phyloP scores from a whole-genome alignment of 179 eudicot species.

The Amaranthus tricolor region DNA sequence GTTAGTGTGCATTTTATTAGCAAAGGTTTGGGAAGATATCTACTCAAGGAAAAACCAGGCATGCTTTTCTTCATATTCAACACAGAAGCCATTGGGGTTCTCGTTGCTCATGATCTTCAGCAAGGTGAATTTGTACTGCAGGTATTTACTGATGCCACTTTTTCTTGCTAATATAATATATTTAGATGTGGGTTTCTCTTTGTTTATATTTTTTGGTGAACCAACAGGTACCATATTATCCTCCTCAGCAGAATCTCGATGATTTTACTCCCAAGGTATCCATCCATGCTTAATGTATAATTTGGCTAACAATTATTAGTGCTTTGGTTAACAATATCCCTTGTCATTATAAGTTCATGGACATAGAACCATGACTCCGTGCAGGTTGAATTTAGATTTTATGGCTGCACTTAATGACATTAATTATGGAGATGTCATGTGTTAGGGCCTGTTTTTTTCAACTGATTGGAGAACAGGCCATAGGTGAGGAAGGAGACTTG shows the following conservation, averaged over 20 bases:
- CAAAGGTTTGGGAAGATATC: conserved; percentile 64
- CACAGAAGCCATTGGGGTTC: conserved; percentile 88
- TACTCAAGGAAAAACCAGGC: conserved; percentile 80
- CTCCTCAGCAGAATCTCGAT: conserved; percentile 86
- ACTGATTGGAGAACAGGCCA: too few relatives aligned
- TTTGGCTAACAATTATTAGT: background rate
- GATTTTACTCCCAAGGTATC: conserved; percentile 72
- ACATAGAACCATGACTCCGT: conserved; percentile 3
- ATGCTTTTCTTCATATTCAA: conserved; percentile 94
- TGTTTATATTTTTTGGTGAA: background rate
- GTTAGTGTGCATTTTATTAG: conserved; percentile 82
- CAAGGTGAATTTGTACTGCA: conserved; percentile 93
- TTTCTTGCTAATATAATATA: background rate
- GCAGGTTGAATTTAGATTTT: background rate
- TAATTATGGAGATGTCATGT: background rate
- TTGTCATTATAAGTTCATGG: background rate
- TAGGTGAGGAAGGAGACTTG: too few relatives aligned
- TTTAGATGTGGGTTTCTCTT: background rate
- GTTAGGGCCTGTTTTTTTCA: too few relatives aligned
- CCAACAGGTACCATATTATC: conserved; percentile 83
- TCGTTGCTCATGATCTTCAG: conserved; percentile 92
- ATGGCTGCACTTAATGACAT: background rate
- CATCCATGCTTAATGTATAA: conserved; percentile 3
- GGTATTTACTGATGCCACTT: conserved; percentile 36
- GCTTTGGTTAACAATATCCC: background rate